Percentiles rank a stretch among this genome's conserved stretches.
phyloP scores from a whole-genome alignment of 306 rosid genomes.

The Quercus mongolica region DNA sequence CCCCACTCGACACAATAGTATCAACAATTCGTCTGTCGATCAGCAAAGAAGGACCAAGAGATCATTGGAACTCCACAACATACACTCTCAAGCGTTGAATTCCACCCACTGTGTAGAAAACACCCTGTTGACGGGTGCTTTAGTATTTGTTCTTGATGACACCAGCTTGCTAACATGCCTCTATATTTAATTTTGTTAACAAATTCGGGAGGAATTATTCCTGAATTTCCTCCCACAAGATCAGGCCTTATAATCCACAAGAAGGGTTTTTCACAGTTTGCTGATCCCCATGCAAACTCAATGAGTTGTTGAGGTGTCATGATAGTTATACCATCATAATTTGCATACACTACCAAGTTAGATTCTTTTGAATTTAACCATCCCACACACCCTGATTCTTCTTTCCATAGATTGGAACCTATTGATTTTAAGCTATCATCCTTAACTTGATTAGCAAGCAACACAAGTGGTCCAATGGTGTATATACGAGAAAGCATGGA shows the following conservation, averaged over 20 bases:
- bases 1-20: constrained; percentile 10
- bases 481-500: constrained; percentile 6
- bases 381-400: neutral
- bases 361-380: constrained; percentile 15
- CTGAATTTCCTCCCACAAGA: constrained; percentile 8
- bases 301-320: neutral
- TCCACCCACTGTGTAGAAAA: constrained; percentile 31
- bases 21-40: constrained; percentile 19
- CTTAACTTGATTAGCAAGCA: neutral
- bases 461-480: constrained; percentile 10
- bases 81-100: constrained; percentile 16
- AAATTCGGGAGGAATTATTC: neutral
- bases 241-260: constrained; percentile 23
- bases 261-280: constrained; percentile 12
- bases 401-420: constrained; percentile 22
- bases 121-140: constrained; percentile 11
- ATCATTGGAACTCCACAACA: constrained; percentile 16
- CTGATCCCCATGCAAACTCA: constrained; percentile 32
- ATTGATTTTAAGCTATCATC: neutral
- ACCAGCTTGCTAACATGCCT: constrained; percentile 17
- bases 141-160: constrained; percentile 25
- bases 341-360: constrained; percentile 18
- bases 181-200: constrained; percentile 2
- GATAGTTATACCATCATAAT: constrained; percentile 12
- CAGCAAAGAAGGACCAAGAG: constrained; percentile 17